Evolutionary conservation across 441 rosid genomes (phyloP), one percentile per base, ranked within the genome.

Genomic region (Populus hybrid): DNA sequence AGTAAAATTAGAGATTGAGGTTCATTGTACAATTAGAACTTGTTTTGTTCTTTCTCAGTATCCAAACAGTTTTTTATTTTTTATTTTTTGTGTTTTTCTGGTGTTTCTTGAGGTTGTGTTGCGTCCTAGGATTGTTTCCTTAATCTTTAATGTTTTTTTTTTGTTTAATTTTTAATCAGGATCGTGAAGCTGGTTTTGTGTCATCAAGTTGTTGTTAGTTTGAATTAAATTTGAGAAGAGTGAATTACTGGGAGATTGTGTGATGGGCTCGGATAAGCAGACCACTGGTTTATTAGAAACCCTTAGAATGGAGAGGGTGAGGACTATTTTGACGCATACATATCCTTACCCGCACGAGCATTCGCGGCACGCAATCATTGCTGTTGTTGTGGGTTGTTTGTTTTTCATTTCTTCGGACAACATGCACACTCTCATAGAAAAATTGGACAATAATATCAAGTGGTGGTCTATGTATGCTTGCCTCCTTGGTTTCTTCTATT

Each of bases 391-490:
- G 71, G 99, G 98, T 81, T 96, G 99, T 83, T 83, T 96, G 73
- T 96, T 96, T 81, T 96, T 96, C 82, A 96, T 96, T 73, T 94
- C 99, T 1, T 94, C 98, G 2, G 99, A 96, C 77, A 96, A 96
- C 84, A 92, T 96, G 90, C 99, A 90, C 75, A 96, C 98, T 26
- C 94, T 96, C 42, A 79, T 94, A 21, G 99, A 93, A 64, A 96
- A 94, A 86, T 86, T 96, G 80, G 95, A 93, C 82, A 90, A 86
- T 31, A 93, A 93, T 78, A 75, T 96, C 73, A 96, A 96, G 79
- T 96, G 99, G 99, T 96, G 98, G 99, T 93, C 98, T 64, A 96
- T 96, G 97, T 96, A 96, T 86, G 99, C 90, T 26, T 96, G 99
- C 77, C 74, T 96, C 77, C 94, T 96, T 63, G 99, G 99, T 21